Evolutionary conservation across 2,329 filamentous ascomycete species (phyloP).

Genomic region (Ascochyta rabiei): DNA sequence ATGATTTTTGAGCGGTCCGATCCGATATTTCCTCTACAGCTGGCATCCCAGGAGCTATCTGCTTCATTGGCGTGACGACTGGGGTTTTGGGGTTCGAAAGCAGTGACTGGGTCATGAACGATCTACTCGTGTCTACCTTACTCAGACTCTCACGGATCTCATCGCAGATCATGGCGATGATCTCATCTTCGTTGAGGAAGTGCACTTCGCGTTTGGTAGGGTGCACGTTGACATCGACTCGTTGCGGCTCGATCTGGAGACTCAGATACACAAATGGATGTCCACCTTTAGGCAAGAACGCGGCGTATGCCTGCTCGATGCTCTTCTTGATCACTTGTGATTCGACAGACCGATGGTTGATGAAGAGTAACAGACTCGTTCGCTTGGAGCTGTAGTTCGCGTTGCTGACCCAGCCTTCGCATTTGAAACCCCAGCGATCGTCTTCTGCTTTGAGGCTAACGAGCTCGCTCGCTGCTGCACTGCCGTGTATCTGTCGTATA

Average conservation of each 20-base stretch:
- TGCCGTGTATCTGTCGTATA: constrained; percentile 89
- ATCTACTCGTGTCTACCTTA: constrained; percentile 89
- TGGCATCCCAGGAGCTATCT: constrained; percentile 33
- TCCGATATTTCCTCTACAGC: constrained; percentile 30
- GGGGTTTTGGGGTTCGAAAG: constrained; percentile 55
- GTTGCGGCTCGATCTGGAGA: constrained; percentile 86
- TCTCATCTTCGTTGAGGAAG: constrained; percentile 96
- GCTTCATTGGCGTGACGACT: constrained; percentile 50
- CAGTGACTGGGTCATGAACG: constrained; percentile 91
- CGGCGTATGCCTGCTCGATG: constrained; percentile 85
- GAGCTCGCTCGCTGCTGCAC: constrained; percentile 83
- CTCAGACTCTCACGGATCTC: constrained; percentile 79
- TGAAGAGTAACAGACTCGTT: constrained; percentile 87
- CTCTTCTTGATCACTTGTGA: constrained; percentile 87
- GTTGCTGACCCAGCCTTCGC: constrained; percentile 82
- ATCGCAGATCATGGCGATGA: constrained; percentile 83
- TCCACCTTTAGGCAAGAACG: constrained; percentile 88
- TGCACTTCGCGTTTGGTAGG: constrained; percentile 97
- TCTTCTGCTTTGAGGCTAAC: constrained; percentile 76
- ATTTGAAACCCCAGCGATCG: constrained; percentile 81
- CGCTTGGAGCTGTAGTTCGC: constrained; percentile 95
- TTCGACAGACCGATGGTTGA: constrained; percentile 94
- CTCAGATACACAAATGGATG: constrained; percentile 94
- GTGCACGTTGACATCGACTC: constrained; percentile 97
- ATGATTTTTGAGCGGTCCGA: constrained; percentile 37